Evolutionary conservation across 768 basidiomycete genomes (phyloP), one percentile per base, ranked within the genome.

Genomic region (Gloeopeniophorella convolvens): DNA sequence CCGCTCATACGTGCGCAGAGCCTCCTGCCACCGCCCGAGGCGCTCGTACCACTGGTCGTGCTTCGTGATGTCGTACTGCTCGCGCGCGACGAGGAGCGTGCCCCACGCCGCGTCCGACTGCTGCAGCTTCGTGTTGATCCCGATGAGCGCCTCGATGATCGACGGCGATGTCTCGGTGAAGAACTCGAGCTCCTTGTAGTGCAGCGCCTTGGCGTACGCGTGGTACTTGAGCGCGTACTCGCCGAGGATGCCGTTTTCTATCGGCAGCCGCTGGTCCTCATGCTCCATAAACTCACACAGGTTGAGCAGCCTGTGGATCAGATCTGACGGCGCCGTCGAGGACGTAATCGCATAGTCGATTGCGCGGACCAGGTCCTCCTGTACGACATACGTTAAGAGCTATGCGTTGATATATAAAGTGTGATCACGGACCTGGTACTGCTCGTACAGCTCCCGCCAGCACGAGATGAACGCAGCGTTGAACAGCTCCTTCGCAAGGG

Each of bases 281-380:
- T 97, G 95, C 66, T 98, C 96, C 89, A 98, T 95, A 65, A 98
- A 98, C 64, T 99, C 96, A 4, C 93, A 93, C 21, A 98, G 77
- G 65, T 93, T 93, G 48, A 99, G 77, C 13, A 98, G 70, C 21
- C 89, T 79, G 63, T 96, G 90, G 16, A 95, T 87, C 24, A 98
- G 75, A 40, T 98, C 95, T 2, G 89, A 76, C 2, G 93, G 90
- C 4, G 89, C 82, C 8, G 70, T 77, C 13, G 75, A 70, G 3
- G 90, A 87, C 0, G 79, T 83, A 54, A 98, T 85, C 4, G 95
- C 94, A 47, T 68, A 70, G 62, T 94, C 89, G 40, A 99, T 89
- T 1, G 91, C 83, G 20, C 84, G 82, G 33, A 97, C 93, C 43
- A 98, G 79, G 62, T 96, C 93, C 66, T 97, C 95, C 92, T 98